Evolutionary conservation across 2,329 filamentous ascomycete genomes (phyloP).

Genomic region (Phyllosticta capitalensis): DNA sequence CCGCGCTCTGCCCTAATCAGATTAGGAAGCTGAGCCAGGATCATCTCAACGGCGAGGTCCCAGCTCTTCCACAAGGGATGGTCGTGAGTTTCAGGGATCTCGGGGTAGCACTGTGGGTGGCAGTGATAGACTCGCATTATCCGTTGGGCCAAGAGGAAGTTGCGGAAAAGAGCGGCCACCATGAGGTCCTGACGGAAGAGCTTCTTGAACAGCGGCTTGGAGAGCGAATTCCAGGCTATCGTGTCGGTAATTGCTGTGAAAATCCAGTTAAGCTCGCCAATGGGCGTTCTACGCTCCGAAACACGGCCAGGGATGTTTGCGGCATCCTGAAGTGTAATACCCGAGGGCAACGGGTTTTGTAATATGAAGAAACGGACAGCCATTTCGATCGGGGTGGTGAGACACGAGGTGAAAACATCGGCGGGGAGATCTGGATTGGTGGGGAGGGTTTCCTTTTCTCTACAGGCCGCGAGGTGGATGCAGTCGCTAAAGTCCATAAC

Average conservation of each 20-base stretch:
- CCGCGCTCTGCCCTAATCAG: constrained; percentile 68
- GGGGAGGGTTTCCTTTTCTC: constrained; percentile 81
- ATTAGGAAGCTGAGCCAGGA: constrained; percentile 77
- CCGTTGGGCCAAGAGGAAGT: constrained; percentile 87
- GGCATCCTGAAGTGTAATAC: constrained; percentile 69
- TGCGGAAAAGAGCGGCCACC: constrained; percentile 95
- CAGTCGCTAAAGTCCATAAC: constrained; percentile 65
- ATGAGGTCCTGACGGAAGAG: constrained; percentile 96
- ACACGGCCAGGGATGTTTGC: constrained; percentile 83
- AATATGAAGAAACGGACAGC: constrained; percentile 92
- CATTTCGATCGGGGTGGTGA: constrained; percentile 97
- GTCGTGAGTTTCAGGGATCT: constrained; percentile 87
- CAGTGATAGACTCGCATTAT: constrained; percentile 97
- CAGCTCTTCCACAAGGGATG: constrained; percentile 95
- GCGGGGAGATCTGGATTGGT: constrained; percentile 90
- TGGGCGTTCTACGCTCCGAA: constrained; percentile 83
- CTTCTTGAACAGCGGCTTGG: constrained; percentile 85
- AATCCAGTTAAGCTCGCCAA: constrained; percentile 98
- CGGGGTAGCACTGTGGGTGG: constrained; percentile 83
- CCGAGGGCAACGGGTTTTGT: constrained; percentile 66
- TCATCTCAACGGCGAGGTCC: constrained; percentile 95
- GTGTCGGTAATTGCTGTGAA: constrained; percentile 98
- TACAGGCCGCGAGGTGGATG: constrained; percentile 88
- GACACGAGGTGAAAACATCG: constrained; percentile 89
- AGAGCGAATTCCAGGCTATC: constrained; percentile 94